Conservation (phyloP, 2,329 filamentous ascomycete species). For the Fusarium agapanthi region DNA sequence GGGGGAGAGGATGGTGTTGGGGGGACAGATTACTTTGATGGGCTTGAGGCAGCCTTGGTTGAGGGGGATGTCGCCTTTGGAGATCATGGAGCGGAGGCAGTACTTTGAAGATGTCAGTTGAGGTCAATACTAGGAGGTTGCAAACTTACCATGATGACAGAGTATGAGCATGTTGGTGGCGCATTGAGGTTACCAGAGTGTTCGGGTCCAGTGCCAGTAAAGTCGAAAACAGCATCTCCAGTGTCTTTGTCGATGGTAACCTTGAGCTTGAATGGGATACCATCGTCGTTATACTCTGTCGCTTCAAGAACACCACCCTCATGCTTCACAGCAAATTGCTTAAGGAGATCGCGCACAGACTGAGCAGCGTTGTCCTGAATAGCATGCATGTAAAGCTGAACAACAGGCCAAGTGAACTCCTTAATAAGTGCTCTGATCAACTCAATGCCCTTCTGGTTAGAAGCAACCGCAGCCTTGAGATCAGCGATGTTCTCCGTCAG, state of each 20-base stretch:
- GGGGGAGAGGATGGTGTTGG: conserved; percentile 48
- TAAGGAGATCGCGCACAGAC: conserved; percentile 78
- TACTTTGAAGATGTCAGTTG: conserved; percentile 23
- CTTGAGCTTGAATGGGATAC: conserved; percentile 77
- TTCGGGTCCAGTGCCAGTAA: conserved; percentile 44
- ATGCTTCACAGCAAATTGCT: conserved; percentile 74
- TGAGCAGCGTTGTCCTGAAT: conserved; percentile 84
- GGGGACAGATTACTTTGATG: conserved; percentile 41
- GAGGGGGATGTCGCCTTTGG: conserved; percentile 45
- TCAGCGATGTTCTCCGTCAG: conserved; percentile 86
- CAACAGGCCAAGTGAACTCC: conserved; percentile 80
- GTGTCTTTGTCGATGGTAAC: conserved; percentile 78
- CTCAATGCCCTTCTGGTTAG: conserved; percentile 85
- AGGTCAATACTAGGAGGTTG: not conserved
- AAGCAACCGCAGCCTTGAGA: conserved; percentile 84
- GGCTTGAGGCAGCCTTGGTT: conserved; percentile 60
- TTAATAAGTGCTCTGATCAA: conserved; percentile 77
- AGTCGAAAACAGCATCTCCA: conserved; percentile 75
- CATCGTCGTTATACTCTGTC: conserved; percentile 87
- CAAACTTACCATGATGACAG: conserved; percentile 42
- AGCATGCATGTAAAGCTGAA: conserved; percentile 84
- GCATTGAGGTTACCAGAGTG: conserved; percentile 45
- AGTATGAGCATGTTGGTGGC: conserved; percentile 43
- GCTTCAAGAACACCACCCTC: conserved; percentile 76
- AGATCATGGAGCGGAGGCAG: conserved; percentile 46